Conservation (phyloP, 495 filamentous ascomycete species). For the Neurospora discreta region DNA sequence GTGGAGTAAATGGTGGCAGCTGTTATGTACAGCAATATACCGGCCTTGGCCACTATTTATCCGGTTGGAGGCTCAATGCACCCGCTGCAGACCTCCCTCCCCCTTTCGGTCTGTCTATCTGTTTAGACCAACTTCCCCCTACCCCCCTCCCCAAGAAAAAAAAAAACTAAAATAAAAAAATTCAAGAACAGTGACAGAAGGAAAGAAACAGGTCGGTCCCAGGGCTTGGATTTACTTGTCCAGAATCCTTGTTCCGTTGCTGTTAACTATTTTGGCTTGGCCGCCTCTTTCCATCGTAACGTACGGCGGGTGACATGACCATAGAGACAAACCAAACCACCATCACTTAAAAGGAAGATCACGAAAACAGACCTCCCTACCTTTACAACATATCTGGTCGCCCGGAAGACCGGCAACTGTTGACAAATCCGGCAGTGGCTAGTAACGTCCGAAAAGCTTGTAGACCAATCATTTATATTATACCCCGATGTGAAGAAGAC, state of each 20-base stretch:
- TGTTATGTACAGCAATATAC: not conserved
- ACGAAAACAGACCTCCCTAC: not conserved
- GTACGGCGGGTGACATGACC: not conserved
- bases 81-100: not conserved
- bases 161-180: no score
- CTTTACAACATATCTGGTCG: not conserved
- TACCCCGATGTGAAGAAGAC: constrained; percentile 25
- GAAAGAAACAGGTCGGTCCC: not conserved
- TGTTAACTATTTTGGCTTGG: not conserved
- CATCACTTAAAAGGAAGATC: not conserved
- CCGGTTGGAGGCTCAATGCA: constrained; percentile 12
- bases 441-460: constrained; percentile 22
- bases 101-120: no score
- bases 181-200: no score
- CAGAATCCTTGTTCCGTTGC: not conserved
- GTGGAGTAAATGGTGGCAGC: not conserved
- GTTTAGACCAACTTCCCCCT: no score
- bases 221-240: not conserved
- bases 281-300: not conserved
- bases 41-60: constrained; percentile 8
- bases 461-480: constrained; percentile 28
- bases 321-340: not conserved
- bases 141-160: no score
- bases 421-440: constrained; percentile 25
- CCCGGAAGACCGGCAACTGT: constrained; percentile 31